Evolutionary conservation across 1,139 yeast species (phyloP), one percentile per base, ranked within the genome.

Genomic region (Pichia terricola): DNA sequence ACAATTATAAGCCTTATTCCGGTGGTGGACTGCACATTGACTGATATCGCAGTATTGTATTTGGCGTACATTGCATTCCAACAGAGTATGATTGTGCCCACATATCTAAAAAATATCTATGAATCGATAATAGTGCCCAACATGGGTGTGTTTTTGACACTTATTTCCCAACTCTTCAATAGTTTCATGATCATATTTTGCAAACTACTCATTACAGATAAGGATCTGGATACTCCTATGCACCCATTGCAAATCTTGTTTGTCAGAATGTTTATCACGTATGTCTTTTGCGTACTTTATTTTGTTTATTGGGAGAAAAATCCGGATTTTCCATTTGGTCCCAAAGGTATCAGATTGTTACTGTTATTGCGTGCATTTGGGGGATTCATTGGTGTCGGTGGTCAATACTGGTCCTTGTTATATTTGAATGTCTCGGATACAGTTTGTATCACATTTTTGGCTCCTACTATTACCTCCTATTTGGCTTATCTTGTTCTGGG

Each of bases 231-330:
- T 28, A 69, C 69, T 3, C 81, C 82, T 6, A 73, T 85, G 51
- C 81, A 82, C 56, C 94, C 95, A 1, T 63, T 84, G 34, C 94
- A 86, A 61, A 81, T 86, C 43, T 66, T 88, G 38, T 75, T 84
- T 55, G 78, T 75, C 5, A 71, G 96, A 45, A 87, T 87, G 96
- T 48, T 66, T 31, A 73, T 86, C 47, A 88, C 96, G 0, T 75
- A 76, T 50, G 44, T 67, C 1, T 46, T 50, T 4, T 57, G 61
- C 40, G 31, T 45, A 10, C 4, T 45, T 8, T 80, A 77, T 56
- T 77, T 79, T 79, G 61, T 59, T 37, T 49, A 69, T 41, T 72
- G 49, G 26, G 45, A 68, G 47, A 58, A 65, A 58, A 59, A 79
- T 3, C 77, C 77, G 0, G 72, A 80, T 50, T 82, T 79, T 11